Evolutionary conservation across 305 asterid genomes (phyloP), one percentile per base, ranked within the genome.

Genomic region (Petunia hybrid): DNA sequence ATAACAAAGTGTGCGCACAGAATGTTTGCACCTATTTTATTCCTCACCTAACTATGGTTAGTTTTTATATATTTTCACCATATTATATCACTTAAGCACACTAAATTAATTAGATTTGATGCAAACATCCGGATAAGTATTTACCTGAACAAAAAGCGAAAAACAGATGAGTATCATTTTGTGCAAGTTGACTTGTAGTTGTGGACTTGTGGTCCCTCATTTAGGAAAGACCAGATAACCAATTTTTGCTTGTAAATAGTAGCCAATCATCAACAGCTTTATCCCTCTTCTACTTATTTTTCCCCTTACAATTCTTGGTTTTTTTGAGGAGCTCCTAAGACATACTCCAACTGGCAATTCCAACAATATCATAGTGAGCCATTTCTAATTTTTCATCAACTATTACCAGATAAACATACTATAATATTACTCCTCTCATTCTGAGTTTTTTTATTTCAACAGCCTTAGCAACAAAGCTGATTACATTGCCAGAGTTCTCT

Each of bases 161-260:
- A 22, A 22, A 22, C 31, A 22, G 31, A 22, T 22, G 31, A 22
- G 31, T 35, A 31, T 48, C 62, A 36, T 73, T 51, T 73, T 14
- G 38, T 53, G 46, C 46, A 74, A 31, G 51, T 57, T 10, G 55
- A 66, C 36, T 43, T 48, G 57, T 12, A 36, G 22, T 69, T 62
- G 39, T 46, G 56, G n/a, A 22, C 8, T 41, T 40, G 16, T 4
- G 56, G 31, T 78, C 46, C 38, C 16, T 46, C 55, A 7, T 35
- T 43, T 3, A 64, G 81, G 75, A 84, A 80, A 81, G 83, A 82
- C 84, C 88, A 86, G 83, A 86, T 31, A 87, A 87, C 87, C 82
- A 89, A 85, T 85, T 93, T 87, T 86, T 74, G 79, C 85, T 83
- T 85, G 78, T 87, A 90, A 22, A 88, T 88, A 78, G 68, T 84